These are phyloP conservation scores for Leccinum pellstonianum DNA, from an alignment of 768 basidiomycete species.

Conservation along the genomic window DNA sequence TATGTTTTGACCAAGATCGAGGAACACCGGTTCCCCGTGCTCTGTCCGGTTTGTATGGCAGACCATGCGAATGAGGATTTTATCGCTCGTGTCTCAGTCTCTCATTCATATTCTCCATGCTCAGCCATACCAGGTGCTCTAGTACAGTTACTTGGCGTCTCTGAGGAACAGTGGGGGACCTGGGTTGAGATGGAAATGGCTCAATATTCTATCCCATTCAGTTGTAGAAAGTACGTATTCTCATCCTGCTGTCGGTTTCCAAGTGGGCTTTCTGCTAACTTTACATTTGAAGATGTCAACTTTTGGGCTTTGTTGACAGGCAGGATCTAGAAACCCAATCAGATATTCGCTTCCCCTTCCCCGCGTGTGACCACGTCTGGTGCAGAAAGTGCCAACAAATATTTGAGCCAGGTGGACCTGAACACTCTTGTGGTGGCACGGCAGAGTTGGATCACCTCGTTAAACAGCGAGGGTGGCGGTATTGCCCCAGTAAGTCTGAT, in stretches of 20 bases:
- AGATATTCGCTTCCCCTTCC: slow-evolving; percentile 49
- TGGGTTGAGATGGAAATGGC: slow-evolving; percentile 49
- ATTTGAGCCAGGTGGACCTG: slow-evolving; percentile 32
- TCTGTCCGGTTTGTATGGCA: slow-evolving; percentile 57
- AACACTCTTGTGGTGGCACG: slow-evolving; percentile 59
- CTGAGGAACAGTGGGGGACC: slow-evolving; percentile 40
- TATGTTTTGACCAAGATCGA: slow-evolving; percentile 47
- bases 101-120: background rate
- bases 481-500: slow-evolving; percentile 50
- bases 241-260: background rate
- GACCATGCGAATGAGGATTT: slow-evolving; percentile 26
- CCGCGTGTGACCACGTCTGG: slow-evolving; percentile 52
- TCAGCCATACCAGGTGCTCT: slow-evolving; percentile 40
- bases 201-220: slow-evolving; percentile 39
- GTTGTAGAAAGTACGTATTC: slow-evolving; percentile 48
- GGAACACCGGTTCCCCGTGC: slow-evolving; percentile 56
- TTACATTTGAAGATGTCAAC: slow-evolving; percentile 47
- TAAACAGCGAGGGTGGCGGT: slow-evolving; percentile 55
- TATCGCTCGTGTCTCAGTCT: background rate
- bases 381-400: slow-evolving; percentile 57
- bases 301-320: slow-evolving; percentile 51
- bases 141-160: slow-evolving; percentile 44
- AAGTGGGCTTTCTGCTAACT: background rate
- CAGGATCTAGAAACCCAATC: slow-evolving; percentile 41
- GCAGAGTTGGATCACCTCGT: slow-evolving; percentile 53